These are phyloP conservation scores for Blastocystis sp. DNA, from an alignment of 352 stramenopile genomes.

Conservation along the genomic window DNA sequence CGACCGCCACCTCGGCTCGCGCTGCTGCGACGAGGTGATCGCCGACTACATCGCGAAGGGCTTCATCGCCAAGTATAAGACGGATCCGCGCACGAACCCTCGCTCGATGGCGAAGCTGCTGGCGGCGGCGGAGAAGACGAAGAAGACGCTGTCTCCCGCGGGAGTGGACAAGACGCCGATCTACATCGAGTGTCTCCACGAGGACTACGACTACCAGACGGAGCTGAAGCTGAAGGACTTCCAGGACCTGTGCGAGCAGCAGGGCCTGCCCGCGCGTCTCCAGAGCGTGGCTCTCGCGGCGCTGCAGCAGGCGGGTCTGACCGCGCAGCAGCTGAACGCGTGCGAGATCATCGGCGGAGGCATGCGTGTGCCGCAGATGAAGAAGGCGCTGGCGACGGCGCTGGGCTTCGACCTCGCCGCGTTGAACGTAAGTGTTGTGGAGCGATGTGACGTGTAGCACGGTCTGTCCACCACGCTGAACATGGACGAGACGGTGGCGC, in stretches of 20 bases:
- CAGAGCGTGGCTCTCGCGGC: conserved; percentile 40
- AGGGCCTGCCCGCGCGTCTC: conserved; percentile 45
- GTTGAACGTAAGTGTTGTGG: conserved; percentile 86
- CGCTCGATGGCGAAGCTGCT: conserved; percentile 96
- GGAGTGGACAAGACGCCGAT: conserved; percentile 93
- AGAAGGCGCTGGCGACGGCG: conserved; percentile 87
- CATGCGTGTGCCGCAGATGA: conserved; percentile 93
- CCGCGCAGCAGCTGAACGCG: conserved; percentile 85
- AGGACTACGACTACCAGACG: conserved; percentile 94
- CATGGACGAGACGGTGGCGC: conserved; percentile 94
- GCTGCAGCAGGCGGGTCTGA: conserved; percentile 84
- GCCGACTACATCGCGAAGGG: conserved; percentile 89
- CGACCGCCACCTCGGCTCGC: conserved; percentile 91
- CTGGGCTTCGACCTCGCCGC: conserved; percentile 85
- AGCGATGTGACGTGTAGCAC: conserved; percentile 73
- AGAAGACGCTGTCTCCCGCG: conserved; percentile 96
- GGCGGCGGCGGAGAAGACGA: conserved; percentile 95
- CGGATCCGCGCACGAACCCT: conserved; percentile 85
- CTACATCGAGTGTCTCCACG: conserved; percentile 95
- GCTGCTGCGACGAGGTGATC: conserved; percentile 94
- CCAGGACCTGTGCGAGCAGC: conserved; percentile 84
- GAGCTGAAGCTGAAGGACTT: conserved; percentile 92
- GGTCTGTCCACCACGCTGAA: conserved; percentile 98
- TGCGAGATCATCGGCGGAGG: conserved; percentile 94
- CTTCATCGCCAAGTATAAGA: conserved; percentile 95